Base-by-base conservation (phyloP, 768 basidiomycete genomes). In the Imleria badia region DNA sequence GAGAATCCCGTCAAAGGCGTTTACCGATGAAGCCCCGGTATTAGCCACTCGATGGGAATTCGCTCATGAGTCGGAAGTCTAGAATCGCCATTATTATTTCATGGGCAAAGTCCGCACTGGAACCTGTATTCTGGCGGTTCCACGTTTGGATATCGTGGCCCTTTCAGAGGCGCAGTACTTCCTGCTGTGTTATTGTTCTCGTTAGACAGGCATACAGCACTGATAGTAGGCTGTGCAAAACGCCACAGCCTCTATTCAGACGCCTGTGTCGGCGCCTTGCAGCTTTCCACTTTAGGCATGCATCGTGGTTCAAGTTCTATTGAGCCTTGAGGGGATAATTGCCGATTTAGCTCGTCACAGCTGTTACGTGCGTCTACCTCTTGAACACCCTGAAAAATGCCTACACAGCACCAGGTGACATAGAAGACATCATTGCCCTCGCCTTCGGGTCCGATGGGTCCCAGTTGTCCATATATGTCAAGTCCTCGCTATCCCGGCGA, bases 241-340 rank as follows among this genome's bases (percentile, higher is more conserved):
- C 48, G 61, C 49, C 48, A 48, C 52, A 30, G 19, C 4, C 31
- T 38, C 26, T 17, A 45, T 43, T 29, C 31, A 29, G 40, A 29
- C 29, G 31, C 23, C 38, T 33, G 19, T 34, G 31, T 8, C 17
- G 9, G 26, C n/a, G 20, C 17, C 26, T 22, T 31, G 14, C 36
- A 17, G 7, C 6, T 44, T 57, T 53, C 65, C 44, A 23, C 20
- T 49, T 65, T 55, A 43, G 56, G 60, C 36, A 52, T 57, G 13
- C 33, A 41, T 46, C 31, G 53, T 51, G 22, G 54, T 55, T 57
- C 34, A 43, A 29, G 26, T 23, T 31, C 17, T 8, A 38, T 31
- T 22, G 26, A 26, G 9, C 19, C 5, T 40, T 7, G 30, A 31
- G 19, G 6, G 20, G 23, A 39, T 38, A 35, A 3, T 42, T 12